phyloP scores from a whole-genome alignment of 1,139 yeast species.

The Yamadazyma aaseri region DNA sequence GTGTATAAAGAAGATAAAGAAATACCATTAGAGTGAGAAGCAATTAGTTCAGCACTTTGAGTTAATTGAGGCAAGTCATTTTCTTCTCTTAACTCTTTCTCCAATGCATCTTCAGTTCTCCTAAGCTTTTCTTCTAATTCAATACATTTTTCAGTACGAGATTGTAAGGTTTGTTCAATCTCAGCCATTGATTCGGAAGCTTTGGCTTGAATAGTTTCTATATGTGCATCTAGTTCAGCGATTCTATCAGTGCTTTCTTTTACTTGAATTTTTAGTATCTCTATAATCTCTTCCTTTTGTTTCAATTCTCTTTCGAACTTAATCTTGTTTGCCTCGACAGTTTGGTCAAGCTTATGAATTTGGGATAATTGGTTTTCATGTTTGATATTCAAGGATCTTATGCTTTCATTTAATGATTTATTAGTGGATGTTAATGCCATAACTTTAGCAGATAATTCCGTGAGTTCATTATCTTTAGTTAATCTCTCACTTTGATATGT shows the following conservation, averaged over 20 bases:
- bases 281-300: constrained; percentile 61
- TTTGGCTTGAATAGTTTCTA: constrained; percentile 41
- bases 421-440: constrained; percentile 23
- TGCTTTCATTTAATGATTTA: constrained; percentile 17
- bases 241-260: constrained; percentile 48
- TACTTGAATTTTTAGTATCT: constrained; percentile 54
- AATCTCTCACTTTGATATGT: constrained; percentile 39
- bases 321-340: constrained; percentile 39
- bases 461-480: constrained; percentile 27
- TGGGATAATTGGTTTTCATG: constrained; percentile 47
- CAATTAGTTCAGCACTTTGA: constrained; percentile 40
- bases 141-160: constrained; percentile 33
- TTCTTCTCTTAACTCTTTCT: constrained; percentile 40
- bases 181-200: constrained; percentile 29
- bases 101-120: constrained; percentile 43
- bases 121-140: constrained; percentile 36
- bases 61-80: constrained; percentile 40
- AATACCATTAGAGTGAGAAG: constrained; percentile 51
- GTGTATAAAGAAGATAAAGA: constrained; percentile 69
- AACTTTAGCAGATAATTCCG: constrained; percentile 27
- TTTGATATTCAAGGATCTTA: constrained; percentile 21
- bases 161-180: constrained; percentile 23
- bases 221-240: constrained; percentile 44
- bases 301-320: constrained; percentile 62
- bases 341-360: constrained; percentile 25